Percentiles rank a stretch among this genome's conserved stretches.
These are phyloP conservation scores for Tulasnella sp. DNA, from an alignment of 768 basidiomycete genomes.

Conservation along the genomic window DNA sequence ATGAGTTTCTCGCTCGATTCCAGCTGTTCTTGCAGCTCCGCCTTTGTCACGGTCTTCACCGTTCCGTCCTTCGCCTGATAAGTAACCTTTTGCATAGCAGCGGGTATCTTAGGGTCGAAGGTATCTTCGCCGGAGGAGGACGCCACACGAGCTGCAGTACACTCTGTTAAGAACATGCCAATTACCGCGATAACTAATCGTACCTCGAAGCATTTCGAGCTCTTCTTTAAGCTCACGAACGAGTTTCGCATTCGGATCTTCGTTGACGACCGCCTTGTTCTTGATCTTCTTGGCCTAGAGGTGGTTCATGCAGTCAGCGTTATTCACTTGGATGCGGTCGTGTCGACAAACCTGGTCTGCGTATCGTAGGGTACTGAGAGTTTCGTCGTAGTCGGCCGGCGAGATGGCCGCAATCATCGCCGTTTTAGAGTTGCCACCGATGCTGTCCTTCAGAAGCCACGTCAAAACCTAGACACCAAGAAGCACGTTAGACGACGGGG, in stretches of 20 bases:
- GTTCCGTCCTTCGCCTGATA: slow-evolving; percentile 91
- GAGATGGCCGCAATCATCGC: slow-evolving; percentile 99
- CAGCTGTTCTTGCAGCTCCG: slow-evolving; percentile 95
- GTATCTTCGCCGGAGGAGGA: slow-evolving; percentile 63
- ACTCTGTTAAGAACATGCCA: slow-evolving; percentile 21
- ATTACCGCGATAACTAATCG: slow-evolving; percentile 29
- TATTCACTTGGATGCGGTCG: too few relatives aligned
- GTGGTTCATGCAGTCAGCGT: slow-evolving; percentile 22
- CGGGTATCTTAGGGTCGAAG: slow-evolving; percentile 84
- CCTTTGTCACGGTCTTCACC: slow-evolving; percentile 93
- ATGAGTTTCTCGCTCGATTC: slow-evolving; percentile 93
- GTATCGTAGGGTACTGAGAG: slow-evolving; percentile 91
- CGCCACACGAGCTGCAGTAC: slow-evolving; percentile 62
- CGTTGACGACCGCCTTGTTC: slow-evolving; percentile 98
- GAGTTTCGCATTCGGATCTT: slow-evolving; percentile 98
- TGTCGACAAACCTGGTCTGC: slow-evolving; percentile 66
- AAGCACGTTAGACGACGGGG: not conserved
- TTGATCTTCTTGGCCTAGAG: slow-evolving; percentile 92
- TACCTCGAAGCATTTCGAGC: slow-evolving; percentile 83
- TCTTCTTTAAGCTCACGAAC: slow-evolving; percentile 99
- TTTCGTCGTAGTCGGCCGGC: slow-evolving; percentile 98
- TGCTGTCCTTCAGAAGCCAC: slow-evolving; percentile 95
- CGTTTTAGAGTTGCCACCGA: slow-evolving; percentile 96
- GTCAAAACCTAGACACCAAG: slow-evolving; percentile 70
- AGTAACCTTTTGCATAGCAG: slow-evolving; percentile 92